phyloP scores from a whole-genome alignment of 2,329 filamentous ascomycete species.

The Neoarthrinium moseri region DNA sequence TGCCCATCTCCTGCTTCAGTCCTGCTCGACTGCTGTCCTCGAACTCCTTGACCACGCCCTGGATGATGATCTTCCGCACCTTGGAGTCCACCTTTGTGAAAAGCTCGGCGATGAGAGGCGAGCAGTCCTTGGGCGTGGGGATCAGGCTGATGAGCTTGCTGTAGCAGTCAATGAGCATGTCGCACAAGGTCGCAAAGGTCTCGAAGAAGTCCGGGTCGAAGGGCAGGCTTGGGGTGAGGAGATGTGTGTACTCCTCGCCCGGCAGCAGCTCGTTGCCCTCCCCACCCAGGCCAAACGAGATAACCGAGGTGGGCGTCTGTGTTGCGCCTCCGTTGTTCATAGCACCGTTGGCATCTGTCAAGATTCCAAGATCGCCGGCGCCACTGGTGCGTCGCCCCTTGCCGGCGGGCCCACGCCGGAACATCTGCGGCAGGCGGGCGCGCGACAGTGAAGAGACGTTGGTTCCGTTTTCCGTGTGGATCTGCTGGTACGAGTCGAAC shows the following conservation, averaged over 20 bases:
- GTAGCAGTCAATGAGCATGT: constrained; percentile 93
- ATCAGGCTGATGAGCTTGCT: constrained; percentile 73
- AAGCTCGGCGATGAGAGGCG: constrained; percentile 70
- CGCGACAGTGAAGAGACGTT: constrained; percentile 69
- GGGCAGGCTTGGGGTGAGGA: constrained; percentile 87
- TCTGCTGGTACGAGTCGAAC: constrained; percentile 89
- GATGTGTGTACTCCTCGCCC: constrained; percentile 83
- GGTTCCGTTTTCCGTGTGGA: constrained; percentile 75
- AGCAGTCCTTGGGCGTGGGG: constrained; percentile 71
- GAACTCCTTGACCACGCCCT: constrained; percentile 86
- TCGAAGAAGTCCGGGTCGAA: constrained; percentile 98
- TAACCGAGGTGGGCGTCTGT: constrained; percentile 41
- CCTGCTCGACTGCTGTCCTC: constrained; percentile 79
- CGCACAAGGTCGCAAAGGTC: constrained; percentile 93
- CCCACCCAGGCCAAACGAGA: constrained; percentile 51
- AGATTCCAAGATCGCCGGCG: constrained; percentile 35
- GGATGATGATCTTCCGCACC: constrained; percentile 85
- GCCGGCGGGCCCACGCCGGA: constrained; percentile 63
- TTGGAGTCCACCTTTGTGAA: constrained; percentile 88
- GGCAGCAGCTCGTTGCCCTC: constrained; percentile 67
- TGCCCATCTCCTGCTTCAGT: constrained; percentile 78
- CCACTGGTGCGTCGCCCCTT: constrained; percentile 57
- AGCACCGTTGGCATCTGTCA: constrained; percentile 9
- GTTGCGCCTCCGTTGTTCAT: constrained; percentile 24
- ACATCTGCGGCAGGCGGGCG: constrained; percentile 81